A percentile compares a stretch with the other conserved stretches of the same genome.
Evolutionary conservation across 1,284 basidiomycete species (phyloP).

Genomic region (Pterulicium gracile): DNA sequence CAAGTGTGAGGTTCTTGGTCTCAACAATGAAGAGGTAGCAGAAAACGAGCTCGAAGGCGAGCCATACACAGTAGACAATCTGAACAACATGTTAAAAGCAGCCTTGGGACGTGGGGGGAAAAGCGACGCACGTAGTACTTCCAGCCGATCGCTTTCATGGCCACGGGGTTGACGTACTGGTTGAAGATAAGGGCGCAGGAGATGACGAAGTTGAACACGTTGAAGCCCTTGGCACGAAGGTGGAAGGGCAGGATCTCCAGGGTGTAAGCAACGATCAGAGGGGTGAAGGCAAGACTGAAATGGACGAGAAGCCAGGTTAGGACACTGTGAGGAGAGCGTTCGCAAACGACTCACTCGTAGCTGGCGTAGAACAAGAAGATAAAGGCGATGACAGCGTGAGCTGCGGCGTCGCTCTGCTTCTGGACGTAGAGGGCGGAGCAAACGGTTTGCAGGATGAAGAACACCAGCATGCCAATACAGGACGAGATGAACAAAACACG

Average conservation of each 20-base stretch:
- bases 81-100: neutral
- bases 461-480: slow-evolving; percentile 30
- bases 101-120: neutral
- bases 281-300: slow-evolving; percentile 37
- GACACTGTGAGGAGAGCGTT: neutral
- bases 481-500: slow-evolving; percentile 45
- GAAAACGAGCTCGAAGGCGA: slow-evolving; percentile 20
- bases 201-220: slow-evolving; percentile 40
- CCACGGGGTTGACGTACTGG: slow-evolving; percentile 38
- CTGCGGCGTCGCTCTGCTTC: slow-evolving; percentile 23
- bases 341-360: slow-evolving; percentile 32
- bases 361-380: slow-evolving; percentile 28
- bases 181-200: slow-evolving; percentile 48
- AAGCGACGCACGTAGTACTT: slow-evolving; percentile 25
- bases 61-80: neutral
- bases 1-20: slow-evolving; percentile 29
- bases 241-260: slow-evolving; percentile 48
- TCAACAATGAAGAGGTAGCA: slow-evolving; percentile 31
- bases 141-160: slow-evolving; percentile 25
- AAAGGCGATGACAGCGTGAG: slow-evolving; percentile 36
- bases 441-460: slow-evolving; percentile 31
- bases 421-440: slow-evolving; percentile 27
- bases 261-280: slow-evolving; percentile 47
- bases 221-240: slow-evolving; percentile 52
- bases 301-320: neutral